Evolutionary conservation across 805 yeast genomes (phyloP).

Genomic region (Jamesozyma hellenica): DNA sequence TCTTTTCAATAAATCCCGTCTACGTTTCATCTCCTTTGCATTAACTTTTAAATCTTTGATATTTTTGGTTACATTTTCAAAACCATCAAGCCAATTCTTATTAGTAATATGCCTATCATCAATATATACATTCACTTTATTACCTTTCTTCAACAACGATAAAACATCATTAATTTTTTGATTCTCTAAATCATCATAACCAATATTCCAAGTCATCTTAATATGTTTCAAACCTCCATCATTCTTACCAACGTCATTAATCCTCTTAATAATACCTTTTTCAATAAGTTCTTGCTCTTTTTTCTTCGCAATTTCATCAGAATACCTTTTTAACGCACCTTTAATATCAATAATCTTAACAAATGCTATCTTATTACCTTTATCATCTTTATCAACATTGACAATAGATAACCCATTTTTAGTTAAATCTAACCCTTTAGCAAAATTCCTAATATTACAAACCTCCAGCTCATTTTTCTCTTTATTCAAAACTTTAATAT

Average conservation of each 20-base stretch:
- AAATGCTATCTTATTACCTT: slow-evolving; percentile 16
- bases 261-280: slow-evolving; percentile 13
- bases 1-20: slow-evolving; percentile 27
- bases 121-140: slow-evolving; percentile 32
- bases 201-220: slow-evolving; percentile 47
- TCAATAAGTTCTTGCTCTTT: slow-evolving; percentile 19
- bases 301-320: slow-evolving; percentile 19
- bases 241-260: slow-evolving; percentile 9
- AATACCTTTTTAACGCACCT: slow-evolving; percentile 21
- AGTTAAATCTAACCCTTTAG: slow-evolving; percentile 20
- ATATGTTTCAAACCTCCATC: slow-evolving; percentile 36
- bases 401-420: slow-evolving; percentile 19
- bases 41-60: slow-evolving; percentile 8
- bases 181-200: slow-evolving; percentile 39
- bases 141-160: slow-evolving; percentile 36
- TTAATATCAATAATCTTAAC: slow-evolving; percentile 21
- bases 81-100: slow-evolving; percentile 22
- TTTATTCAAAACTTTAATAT: slow-evolving; percentile 16
- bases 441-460: slow-evolving; percentile 17
- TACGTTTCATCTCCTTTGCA: slow-evolving; percentile 28
- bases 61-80: slow-evolving; percentile 10
- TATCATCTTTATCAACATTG: slow-evolving; percentile 13
- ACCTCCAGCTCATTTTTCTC: slow-evolving; percentile 14
- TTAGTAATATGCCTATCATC: slow-evolving; percentile 29
- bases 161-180: slow-evolving; percentile 46